Conservation (phyloP, 2,329 filamentous ascomycete species). For the Daldinia sp. region DNA sequence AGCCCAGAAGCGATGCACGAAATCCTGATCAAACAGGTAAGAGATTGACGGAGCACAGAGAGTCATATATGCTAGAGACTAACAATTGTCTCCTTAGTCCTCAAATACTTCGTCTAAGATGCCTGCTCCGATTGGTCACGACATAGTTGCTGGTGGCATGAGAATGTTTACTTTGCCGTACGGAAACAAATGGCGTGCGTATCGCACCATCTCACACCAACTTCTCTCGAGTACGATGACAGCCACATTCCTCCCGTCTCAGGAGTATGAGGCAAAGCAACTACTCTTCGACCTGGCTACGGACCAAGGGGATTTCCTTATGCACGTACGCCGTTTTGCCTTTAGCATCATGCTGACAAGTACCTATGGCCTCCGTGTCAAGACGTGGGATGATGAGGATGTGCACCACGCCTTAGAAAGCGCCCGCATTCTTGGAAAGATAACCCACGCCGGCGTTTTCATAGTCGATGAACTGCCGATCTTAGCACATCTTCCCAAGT, state of each 20-base stretch:
- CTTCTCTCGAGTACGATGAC: constrained; percentile 54
- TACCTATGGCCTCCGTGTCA: constrained; percentile 47
- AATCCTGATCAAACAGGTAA: constrained; percentile 55
- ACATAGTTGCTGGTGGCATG: constrained; percentile 56
- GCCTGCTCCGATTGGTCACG: constrained; percentile 55
- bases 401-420: constrained; percentile 32
- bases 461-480: constrained; percentile 46
- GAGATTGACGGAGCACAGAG: not conserved
- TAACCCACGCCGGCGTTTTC: constrained; percentile 44
- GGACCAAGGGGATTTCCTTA: constrained; percentile 51
- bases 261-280: constrained; percentile 61
- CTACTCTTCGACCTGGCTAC: constrained; percentile 56
- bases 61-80: not conserved
- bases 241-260: constrained; percentile 56
- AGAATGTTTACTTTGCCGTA: constrained; percentile 58
- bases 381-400: constrained; percentile 44
- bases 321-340: constrained; percentile 50
- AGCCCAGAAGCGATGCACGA: constrained; percentile 58
- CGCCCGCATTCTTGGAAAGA: constrained; percentile 39
- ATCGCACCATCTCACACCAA: constrained; percentile 50
- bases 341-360: constrained; percentile 50
- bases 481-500: constrained; percentile 41
- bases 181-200: constrained; percentile 55
- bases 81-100: constrained; percentile 30
- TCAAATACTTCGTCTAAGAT: constrained; percentile 52